Conservation (phyloP, 495 filamentous ascomycete species). For the Hapsidospora chrysogenum region DNA sequence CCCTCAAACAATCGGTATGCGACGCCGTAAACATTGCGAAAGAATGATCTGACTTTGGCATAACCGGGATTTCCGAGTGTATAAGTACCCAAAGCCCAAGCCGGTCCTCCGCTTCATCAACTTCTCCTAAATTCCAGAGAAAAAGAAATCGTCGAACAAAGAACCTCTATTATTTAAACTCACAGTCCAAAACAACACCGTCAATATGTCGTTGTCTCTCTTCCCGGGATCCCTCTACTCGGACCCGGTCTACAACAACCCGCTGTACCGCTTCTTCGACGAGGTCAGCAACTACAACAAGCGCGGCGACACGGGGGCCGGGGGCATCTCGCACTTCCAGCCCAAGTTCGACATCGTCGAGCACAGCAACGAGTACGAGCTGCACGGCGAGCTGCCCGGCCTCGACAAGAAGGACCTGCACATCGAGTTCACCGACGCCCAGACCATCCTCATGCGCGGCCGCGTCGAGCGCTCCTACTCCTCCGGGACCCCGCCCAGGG, state of each 20-base stretch:
- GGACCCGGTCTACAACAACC: constrained; percentile 27
- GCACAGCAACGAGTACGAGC: constrained; percentile 46
- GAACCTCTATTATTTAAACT: too few relatives aligned
- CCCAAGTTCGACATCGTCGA: constrained; percentile 64
- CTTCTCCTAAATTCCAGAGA: too few relatives aligned
- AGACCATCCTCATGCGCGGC: constrained; percentile 62
- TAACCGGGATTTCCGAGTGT: too few relatives aligned
- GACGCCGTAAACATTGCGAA: too few relatives aligned
- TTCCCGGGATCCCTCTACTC: constrained; percentile 7
- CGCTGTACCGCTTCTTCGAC: constrained; percentile 54
- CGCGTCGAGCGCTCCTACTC: constrained; percentile 40
- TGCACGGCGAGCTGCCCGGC: constrained; percentile 81
- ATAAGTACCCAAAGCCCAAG: too few relatives aligned
- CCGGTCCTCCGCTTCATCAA: too few relatives aligned
- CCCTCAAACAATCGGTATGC: too few relatives aligned
- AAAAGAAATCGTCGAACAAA: too few relatives aligned
- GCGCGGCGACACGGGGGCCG: constrained; percentile 5
- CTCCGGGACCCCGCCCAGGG: constrained; percentile 1
- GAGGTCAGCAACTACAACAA: constrained; percentile 42
- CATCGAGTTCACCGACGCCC: constrained; percentile 70
- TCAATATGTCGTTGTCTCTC: too few relatives aligned
- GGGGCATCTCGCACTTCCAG: not conserved
- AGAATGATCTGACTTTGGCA: too few relatives aligned
- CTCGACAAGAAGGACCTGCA: constrained; percentile 58
- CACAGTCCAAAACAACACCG: too few relatives aligned